Conservation (phyloP, 2,329 filamentous ascomycete species). For the Tricladium varicosporioides region DNA sequence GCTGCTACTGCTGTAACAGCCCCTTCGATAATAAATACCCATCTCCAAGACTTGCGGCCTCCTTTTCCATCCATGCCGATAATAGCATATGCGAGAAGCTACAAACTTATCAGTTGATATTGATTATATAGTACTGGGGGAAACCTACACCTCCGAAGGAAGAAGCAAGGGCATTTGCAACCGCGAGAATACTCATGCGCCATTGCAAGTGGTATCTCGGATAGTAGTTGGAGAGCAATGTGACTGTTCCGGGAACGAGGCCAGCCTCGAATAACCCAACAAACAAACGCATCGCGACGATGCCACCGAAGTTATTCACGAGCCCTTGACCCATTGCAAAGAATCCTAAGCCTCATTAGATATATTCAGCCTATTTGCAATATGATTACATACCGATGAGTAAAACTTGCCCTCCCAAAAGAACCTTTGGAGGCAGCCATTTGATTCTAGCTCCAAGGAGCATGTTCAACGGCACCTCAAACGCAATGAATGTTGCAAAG, state of each 20-base stretch:
- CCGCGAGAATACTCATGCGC: constrained; percentile 1
- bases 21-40: constrained; percentile 47
- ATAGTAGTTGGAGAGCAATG: constrained; percentile 2
- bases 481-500: constrained; percentile 55
- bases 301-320: not conserved
- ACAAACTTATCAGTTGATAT: not conserved
- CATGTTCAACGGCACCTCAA: constrained; percentile 65
- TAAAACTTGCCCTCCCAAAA: not conserved
- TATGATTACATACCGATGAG: not conserved
- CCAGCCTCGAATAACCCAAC: constrained; percentile 3
- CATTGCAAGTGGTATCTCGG: constrained; percentile 6
- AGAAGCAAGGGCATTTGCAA: constrained; percentile 2
- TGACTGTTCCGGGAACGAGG: constrained; percentile 1
- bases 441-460: constrained; percentile 33
- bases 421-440: not conserved
- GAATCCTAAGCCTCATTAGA: not conserved
- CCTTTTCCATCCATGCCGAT: constrained; percentile 44
- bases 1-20: constrained; percentile 35
- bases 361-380: not conserved
- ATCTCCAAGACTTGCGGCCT: constrained; percentile 48
- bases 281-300: constrained; percentile 2
- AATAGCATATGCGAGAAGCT: constrained; percentile 46
- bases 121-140: not conserved
- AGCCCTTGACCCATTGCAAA: constrained; percentile 2
- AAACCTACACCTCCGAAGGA: constrained; percentile 1